These are phyloP conservation scores for Penicillium pulvis DNA, from an alignment of 495 filamentous ascomycete species.

Conservation along the genomic window DNA sequence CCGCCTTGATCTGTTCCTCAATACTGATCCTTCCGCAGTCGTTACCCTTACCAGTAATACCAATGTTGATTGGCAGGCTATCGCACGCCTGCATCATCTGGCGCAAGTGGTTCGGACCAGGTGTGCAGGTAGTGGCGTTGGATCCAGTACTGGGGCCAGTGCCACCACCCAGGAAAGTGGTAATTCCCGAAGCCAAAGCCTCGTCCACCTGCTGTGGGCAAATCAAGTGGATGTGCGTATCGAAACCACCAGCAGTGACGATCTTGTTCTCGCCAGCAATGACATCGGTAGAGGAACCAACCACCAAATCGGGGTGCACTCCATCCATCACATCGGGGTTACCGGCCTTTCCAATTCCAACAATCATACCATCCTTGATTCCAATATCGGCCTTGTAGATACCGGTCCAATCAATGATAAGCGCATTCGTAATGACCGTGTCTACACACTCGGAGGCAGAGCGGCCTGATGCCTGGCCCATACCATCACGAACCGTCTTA, in stretches of 20 bases:
- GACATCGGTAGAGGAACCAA: conserved; percentile 93
- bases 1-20: conserved; percentile 78
- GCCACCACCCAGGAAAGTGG: conserved; percentile 89
- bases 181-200: conserved; percentile 83
- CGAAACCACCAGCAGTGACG: conserved; percentile 87
- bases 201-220: conserved; percentile 94
- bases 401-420: conserved; percentile 88
- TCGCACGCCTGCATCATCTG: conserved; percentile 95
- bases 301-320: conserved; percentile 74
- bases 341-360: conserved; percentile 91
- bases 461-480: conserved; percentile 88
- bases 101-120: conserved; percentile 77
- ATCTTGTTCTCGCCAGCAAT: conserved; percentile 94
- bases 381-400: conserved; percentile 99
- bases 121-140: conserved; percentile 94
- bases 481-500: conserved; percentile 92
- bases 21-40: conserved; percentile 74
- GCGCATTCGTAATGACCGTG: conserved; percentile 87
- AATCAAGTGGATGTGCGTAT: conserved; percentile 95
- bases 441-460: conserved; percentile 73
- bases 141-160: conserved; percentile 96
- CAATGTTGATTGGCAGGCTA: conserved; percentile 83
- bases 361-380: conserved; percentile 84
- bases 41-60: conserved; percentile 96
- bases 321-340: conserved; percentile 97